Conservation (phyloP, 2,329 filamentous ascomycete species). For the Fusarium odoratissimum region DNA sequence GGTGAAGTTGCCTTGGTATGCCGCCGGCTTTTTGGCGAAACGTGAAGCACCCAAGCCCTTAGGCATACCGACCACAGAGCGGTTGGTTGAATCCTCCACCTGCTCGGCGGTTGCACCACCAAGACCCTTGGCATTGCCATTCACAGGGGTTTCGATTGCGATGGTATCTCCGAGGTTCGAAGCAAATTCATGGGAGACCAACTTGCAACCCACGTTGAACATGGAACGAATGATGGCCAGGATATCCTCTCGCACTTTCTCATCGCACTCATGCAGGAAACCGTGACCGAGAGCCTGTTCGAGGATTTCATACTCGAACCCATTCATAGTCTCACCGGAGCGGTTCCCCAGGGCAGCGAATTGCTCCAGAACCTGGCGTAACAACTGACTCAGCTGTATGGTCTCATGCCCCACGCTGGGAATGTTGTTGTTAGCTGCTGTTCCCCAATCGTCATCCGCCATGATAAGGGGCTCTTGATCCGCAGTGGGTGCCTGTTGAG, state of each 20-base stretch:
- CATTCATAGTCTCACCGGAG: conserved; percentile 30
- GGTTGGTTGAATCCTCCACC: neutral
- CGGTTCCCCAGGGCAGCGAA: conserved; percentile 9
- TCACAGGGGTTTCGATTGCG: neutral
- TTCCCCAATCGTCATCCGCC: neutral
- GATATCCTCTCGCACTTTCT: conserved; percentile 39
- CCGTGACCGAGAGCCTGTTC: conserved; percentile 43
- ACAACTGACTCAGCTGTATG: neutral
- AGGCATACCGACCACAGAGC: neutral
- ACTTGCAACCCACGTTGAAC: neutral
- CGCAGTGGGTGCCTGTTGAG: neutral
- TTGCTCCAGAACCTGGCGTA: conserved; percentile 15
- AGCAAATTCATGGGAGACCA: neutral
- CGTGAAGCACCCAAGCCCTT: conserved; percentile 35
- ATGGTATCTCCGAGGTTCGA: neutral
- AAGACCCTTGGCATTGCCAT: neutral
- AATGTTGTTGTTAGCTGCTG: neutral
- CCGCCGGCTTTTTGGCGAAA: conserved; percentile 14
- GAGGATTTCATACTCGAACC: conserved; percentile 44
- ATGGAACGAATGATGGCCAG: conserved; percentile 39
- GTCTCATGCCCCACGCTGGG: neutral
- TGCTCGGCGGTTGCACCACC: neutral
- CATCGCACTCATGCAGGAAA: conserved; percentile 36
- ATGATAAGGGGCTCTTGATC: neutral
- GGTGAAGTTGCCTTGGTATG: conserved; percentile 26